Evolutionary conservation across 2,329 filamentous ascomycete genomes (phyloP).

Genomic region (Mycogone perniciosa): DNA sequence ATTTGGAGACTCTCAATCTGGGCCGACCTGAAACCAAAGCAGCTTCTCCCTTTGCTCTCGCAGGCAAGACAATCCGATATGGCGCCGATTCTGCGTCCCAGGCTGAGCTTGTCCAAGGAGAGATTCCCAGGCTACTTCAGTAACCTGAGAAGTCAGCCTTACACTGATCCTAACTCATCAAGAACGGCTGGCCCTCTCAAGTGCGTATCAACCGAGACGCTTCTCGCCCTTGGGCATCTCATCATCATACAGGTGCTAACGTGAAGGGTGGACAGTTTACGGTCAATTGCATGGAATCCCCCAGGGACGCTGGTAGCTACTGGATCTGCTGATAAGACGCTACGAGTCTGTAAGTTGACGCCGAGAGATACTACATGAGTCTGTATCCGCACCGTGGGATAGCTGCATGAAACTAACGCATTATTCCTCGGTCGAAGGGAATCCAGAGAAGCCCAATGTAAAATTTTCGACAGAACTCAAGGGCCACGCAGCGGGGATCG

Average conservation of each 20-base stretch:
- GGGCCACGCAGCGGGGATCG: constrained; percentile 58
- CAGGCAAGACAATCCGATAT: constrained; percentile 20
- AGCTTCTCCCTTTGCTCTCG: not conserved
- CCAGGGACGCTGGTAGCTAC: constrained; percentile 79
- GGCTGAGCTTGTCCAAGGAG: constrained; percentile 60
- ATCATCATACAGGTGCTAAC: not conserved
- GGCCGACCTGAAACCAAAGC: too few relatives aligned
- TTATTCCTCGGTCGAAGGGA: constrained; percentile 43
- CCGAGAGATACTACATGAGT: not conserved
- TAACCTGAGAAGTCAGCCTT: constrained; percentile 62
- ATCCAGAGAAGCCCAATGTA: constrained; percentile 67
- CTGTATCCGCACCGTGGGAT: too few relatives aligned
- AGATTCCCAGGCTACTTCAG: constrained; percentile 62
- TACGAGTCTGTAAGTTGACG: constrained; percentile 60
- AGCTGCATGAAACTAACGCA: not conserved
- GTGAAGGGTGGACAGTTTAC: constrained; percentile 46
- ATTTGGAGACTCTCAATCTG: not conserved
- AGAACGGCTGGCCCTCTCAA: constrained; percentile 50
- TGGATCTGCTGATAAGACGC: constrained; percentile 61
- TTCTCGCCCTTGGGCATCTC: too few relatives aligned
- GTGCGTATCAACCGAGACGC: constrained; percentile 34
- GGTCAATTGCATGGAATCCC: constrained; percentile 84
- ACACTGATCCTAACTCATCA: constrained; percentile 54
- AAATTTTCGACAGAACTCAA: constrained; percentile 71
- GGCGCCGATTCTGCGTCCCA: constrained; percentile 37